Percentiles rank a stretch among this genome's conserved stretches.
phyloP scores from a whole-genome alignment of 306 rosid species.

The Cucurbita moschata region DNA sequence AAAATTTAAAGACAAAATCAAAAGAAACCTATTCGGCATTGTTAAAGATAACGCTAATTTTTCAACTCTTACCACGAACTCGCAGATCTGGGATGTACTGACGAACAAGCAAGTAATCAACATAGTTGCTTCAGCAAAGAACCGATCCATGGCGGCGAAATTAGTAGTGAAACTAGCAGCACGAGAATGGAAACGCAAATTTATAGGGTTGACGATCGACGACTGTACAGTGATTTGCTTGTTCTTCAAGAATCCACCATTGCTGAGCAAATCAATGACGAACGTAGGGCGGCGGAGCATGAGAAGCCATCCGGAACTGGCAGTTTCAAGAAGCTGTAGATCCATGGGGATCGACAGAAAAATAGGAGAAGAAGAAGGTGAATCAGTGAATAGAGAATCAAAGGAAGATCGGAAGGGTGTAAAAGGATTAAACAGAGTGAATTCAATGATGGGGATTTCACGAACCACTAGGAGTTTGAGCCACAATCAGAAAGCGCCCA shows the following conservation, averaged over 20 bases:
- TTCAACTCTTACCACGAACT: neutral
- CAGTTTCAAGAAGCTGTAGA: constrained; percentile 9
- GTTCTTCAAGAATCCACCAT: constrained; percentile 37
- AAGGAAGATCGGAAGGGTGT: constrained; percentile 30
- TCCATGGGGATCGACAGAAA: neutral
- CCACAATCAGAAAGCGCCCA: constrained; percentile 13
- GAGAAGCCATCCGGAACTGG: constrained; percentile 9
- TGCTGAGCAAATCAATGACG: neutral
- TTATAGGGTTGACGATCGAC: constrained; percentile 46
- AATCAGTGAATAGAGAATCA: neutral
- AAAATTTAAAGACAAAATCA: neutral
- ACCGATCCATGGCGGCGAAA: constrained; percentile 48
- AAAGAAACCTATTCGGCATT: neutral
- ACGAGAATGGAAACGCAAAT: constrained; percentile 45
- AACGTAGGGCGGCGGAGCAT: neutral
- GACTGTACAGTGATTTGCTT: constrained; percentile 64
- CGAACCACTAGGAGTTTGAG: constrained; percentile 16
- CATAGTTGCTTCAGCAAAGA: constrained; percentile 61
- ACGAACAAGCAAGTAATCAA: constrained; percentile 56
- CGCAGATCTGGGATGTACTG: constrained; percentile 84
- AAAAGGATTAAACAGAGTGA: constrained; percentile 33
- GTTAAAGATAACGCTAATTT: neutral
- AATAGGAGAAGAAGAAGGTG: neutral
- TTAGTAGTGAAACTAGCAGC: constrained; percentile 49
- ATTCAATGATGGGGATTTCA: constrained; percentile 31